phyloP scores from a whole-genome alignment of 768 basidiomycete species.

The Russula virescens region DNA sequence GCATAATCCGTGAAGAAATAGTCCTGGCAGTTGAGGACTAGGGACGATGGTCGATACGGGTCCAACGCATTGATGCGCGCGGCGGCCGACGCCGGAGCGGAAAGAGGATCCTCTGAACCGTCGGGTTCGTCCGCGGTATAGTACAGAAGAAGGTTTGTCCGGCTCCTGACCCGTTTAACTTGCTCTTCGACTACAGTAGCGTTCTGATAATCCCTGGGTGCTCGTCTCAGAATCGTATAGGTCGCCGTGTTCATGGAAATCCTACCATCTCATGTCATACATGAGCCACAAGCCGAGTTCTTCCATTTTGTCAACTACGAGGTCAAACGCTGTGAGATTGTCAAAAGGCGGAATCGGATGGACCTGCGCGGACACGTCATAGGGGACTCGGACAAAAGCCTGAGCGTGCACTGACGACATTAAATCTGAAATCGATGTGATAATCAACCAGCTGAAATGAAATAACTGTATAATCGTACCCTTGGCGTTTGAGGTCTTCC shows the following conservation, averaged over 20 bases:
- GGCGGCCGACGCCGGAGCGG: slow-evolving; percentile 46
- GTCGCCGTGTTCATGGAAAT: neutral
- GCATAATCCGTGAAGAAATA: slow-evolving; percentile 57
- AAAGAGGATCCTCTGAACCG: slow-evolving; percentile 57
- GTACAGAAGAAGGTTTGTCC: slow-evolving; percentile 65
- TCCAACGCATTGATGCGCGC: slow-evolving; percentile 45
- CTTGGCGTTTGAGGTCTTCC: slow-evolving; percentile 53
- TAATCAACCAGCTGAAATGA: neutral
- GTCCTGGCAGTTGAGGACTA: slow-evolving; percentile 52
- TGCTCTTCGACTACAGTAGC: slow-evolving; percentile 54
- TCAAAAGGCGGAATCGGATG: slow-evolving; percentile 67
- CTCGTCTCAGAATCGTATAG: neutral
- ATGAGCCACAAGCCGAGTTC: slow-evolving; percentile 65
- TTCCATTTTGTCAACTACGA: slow-evolving; percentile 66
- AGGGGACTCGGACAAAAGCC: neutral
- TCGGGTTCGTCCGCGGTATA: slow-evolving; percentile 75
- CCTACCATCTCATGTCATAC: slow-evolving; percentile 68
- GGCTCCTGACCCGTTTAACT: slow-evolving; percentile 61
- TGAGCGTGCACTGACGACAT: slow-evolving; percentile 32
- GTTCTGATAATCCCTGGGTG: slow-evolving; percentile 55
- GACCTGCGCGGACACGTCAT: slow-evolving; percentile 34
- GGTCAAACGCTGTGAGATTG: slow-evolving; percentile 50
- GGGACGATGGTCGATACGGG: slow-evolving; percentile 53
- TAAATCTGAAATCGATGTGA: slow-evolving; percentile 31
- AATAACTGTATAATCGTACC: slow-evolving; percentile 29